Conservation (phyloP, 2,329 filamentous ascomycete genomes). For the Rhinocladiella similis region DNA sequence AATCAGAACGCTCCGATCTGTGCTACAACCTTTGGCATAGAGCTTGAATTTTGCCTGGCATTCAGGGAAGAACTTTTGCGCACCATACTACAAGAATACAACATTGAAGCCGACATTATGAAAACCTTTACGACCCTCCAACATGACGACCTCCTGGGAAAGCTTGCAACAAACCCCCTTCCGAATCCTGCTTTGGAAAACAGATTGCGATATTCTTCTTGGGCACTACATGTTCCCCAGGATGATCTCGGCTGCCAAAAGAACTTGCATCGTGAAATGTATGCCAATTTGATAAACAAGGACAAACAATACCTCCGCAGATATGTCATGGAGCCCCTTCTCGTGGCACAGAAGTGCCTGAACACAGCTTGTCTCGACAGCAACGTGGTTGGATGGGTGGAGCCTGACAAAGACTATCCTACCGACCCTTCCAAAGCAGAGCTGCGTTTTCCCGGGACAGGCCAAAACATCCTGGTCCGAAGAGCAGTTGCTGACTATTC, state of each 20-base stretch:
- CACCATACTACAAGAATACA: constrained; percentile 8
- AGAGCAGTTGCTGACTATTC: constrained; percentile 14
- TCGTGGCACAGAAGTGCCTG: constrained; percentile 16
- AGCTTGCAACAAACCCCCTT: not conserved
- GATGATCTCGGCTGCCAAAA: constrained; percentile 7
- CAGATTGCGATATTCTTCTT: constrained; percentile 15
- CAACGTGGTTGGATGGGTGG: constrained; percentile 19
- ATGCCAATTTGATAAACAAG: not conserved
- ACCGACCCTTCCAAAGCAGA: not conserved
- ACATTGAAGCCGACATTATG: constrained; percentile 12
- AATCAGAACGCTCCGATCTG: not conserved
- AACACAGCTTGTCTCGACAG: constrained; percentile 1
- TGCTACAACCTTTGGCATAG: constrained; percentile 21
- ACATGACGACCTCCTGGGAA: constrained; percentile 10
- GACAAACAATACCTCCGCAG: constrained; percentile 13
- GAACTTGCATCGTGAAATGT: constrained; percentile 4
- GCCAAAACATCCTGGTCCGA: constrained; percentile 11
- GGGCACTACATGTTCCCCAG: constrained; percentile 20
- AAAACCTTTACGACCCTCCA: constrained; percentile 8
- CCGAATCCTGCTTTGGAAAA: constrained; percentile 9
- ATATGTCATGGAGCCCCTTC: constrained; percentile 23
- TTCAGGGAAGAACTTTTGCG: constrained; percentile 18
- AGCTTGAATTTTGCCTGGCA: constrained; percentile 23
- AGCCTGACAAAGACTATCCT: constrained; percentile 1
- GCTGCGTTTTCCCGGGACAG: constrained; percentile 3